Conservation (phyloP, 352 stramenopile species). For the Pythium aristosporum region DNA sequence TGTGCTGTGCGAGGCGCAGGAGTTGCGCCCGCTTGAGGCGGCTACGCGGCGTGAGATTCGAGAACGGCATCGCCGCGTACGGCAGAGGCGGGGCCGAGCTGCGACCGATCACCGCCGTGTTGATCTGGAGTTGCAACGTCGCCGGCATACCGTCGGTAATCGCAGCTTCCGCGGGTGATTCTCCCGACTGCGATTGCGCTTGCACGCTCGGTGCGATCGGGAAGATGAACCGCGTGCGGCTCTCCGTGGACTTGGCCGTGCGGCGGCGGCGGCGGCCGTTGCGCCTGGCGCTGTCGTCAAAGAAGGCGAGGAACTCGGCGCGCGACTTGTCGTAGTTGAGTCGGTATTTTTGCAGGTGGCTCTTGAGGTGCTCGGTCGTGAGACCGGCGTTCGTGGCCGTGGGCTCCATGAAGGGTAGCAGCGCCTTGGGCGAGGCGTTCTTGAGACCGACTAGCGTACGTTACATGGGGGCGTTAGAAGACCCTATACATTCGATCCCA, state of each 20-base stretch:
- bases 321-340: slow-evolving; percentile 87
- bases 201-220: slow-evolving; percentile 13
- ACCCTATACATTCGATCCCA: too few species aligned
- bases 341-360: slow-evolving; percentile 87
- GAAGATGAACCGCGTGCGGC: slow-evolving; percentile 27
- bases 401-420: slow-evolving; percentile 72
- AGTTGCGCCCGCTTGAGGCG: slow-evolving; percentile 4
- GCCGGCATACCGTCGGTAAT: slow-evolving; percentile 1
- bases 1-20: slow-evolving; percentile 1
- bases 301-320: slow-evolving; percentile 84
- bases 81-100: not conserved
- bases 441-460: slow-evolving; percentile 69
- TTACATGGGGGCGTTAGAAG: too few species aligned
- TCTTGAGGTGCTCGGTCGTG: slow-evolving; percentile 88
- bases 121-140: slow-evolving; percentile 2
- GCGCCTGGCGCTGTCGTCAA: slow-evolving; percentile 59
- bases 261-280: slow-evolving; percentile 44
- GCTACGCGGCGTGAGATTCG: slow-evolving; percentile 6
- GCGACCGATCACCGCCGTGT: not conserved
- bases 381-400: slow-evolving; percentile 57
- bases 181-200: not conserved
- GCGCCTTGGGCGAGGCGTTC: slow-evolving; percentile 82
- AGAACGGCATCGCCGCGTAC: slow-evolving; percentile 8
- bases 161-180: not conserved
- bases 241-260: slow-evolving; percentile 21